Evolutionary conservation across 2,329 filamentous ascomycete genomes (phyloP).

Genomic region (Paraconiothyrium sp.): DNA sequence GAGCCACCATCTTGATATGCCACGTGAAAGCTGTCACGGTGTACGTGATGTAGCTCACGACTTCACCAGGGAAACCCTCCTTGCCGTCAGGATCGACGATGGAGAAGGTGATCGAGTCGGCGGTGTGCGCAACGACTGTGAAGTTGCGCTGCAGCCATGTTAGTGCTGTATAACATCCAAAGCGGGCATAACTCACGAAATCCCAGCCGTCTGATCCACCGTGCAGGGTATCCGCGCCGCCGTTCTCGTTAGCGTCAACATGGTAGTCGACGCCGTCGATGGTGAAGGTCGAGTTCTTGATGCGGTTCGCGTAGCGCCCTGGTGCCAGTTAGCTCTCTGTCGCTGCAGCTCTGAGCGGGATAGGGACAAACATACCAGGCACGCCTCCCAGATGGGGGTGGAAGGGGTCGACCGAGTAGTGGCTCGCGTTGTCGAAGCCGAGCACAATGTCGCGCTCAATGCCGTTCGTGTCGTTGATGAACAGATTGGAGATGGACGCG

Average conservation of each 20-base stretch:
- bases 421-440: constrained; percentile 79
- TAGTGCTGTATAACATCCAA: constrained; percentile 6
- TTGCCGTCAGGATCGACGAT: constrained; percentile 77
- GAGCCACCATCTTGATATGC: constrained; percentile 77
- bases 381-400: constrained; percentile 79
- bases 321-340: constrained; percentile 12
- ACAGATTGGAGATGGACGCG: constrained; percentile 75
- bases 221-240: constrained; percentile 70
- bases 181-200: constrained; percentile 52
- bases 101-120: constrained; percentile 76
- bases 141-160: constrained; percentile 68
- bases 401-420: constrained; percentile 70
- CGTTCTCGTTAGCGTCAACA: constrained; percentile 67
- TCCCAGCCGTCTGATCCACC: constrained; percentile 79
- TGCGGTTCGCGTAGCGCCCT: constrained; percentile 79
- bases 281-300: constrained; percentile 77
- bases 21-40: constrained; percentile 72
- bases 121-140: constrained; percentile 74
- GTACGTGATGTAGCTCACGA: constrained; percentile 78
- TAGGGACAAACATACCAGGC: constrained; percentile 59
- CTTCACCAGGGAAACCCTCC: constrained; percentile 81
- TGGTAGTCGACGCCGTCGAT: constrained; percentile 71
- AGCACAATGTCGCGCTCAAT: constrained; percentile 75
- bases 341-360: no score
- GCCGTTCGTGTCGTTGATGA: constrained; percentile 75